Evolutionary conservation across 306 rosid genomes (phyloP).

Genomic region (Echinosophora koreensis): DNA sequence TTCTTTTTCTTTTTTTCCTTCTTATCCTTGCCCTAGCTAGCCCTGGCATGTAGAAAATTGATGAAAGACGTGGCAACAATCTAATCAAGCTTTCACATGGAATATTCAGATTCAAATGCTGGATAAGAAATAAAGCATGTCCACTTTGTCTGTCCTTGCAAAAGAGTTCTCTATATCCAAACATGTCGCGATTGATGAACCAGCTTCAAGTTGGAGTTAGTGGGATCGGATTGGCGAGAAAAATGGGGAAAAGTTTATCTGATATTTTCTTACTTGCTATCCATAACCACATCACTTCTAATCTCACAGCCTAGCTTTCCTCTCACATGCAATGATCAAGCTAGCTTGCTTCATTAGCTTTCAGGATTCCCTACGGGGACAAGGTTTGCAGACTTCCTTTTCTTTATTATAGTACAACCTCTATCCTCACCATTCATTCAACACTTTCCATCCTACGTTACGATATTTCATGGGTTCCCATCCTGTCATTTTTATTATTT

Average conservation of each 20-base stretch:
- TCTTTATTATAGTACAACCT: conserved; percentile 22
- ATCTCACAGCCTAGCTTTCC: not conserved
- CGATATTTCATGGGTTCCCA: conserved; percentile 21
- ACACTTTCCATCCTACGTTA: not conserved
- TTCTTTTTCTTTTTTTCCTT: not conserved
- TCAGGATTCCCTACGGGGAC: conserved; percentile 45
- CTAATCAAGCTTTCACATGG: conserved; percentile 33
- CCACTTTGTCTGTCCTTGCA: conserved; percentile 56
- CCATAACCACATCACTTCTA: not conserved
- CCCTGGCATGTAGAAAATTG: conserved; percentile 15
- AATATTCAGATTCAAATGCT: conserved; percentile 57
- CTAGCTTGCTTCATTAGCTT: conserved; percentile 38
- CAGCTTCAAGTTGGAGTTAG: conserved; percentile 7
- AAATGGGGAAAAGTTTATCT: conserved; percentile 25
- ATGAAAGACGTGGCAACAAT: conserved; percentile 48
- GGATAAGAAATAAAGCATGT: conserved; percentile 50
- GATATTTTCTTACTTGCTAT: conserved; percentile 5
- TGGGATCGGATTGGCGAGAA: conserved; percentile 17
- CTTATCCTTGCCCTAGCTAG: not conserved
- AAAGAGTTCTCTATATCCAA: conserved; percentile 24
- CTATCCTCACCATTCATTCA: conserved; percentile 43
- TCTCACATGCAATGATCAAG: conserved; percentile 32
- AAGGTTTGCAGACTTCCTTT: conserved; percentile 26
- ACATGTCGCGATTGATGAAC: conserved; percentile 15
- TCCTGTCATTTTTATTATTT: conserved; percentile 22